Conservation (phyloP, 2,329 filamentous ascomycete species). For the Huntiella decipiens region DNA sequence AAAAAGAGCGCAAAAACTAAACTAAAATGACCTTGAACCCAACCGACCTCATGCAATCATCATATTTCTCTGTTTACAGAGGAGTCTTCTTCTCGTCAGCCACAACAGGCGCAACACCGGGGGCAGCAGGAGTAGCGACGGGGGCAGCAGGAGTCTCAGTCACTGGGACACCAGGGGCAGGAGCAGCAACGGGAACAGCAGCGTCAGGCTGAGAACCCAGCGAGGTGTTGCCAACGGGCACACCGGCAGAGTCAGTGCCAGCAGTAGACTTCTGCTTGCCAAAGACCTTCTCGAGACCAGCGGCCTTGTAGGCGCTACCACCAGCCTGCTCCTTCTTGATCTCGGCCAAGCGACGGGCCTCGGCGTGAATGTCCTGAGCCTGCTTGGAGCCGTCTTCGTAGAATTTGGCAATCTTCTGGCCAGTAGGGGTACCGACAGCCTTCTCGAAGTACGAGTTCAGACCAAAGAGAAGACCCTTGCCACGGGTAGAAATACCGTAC, state of each 20-base stretch:
- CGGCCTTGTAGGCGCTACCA: constrained; percentile 38
- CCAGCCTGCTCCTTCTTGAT: constrained; percentile 55
- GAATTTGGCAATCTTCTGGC: constrained; percentile 72
- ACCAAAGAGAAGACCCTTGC: constrained; percentile 42
- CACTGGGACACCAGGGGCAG: constrained; percentile 12
- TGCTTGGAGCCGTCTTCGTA: constrained; percentile 74
- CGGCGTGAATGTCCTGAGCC: constrained; percentile 80
- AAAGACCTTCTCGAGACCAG: constrained; percentile 38
- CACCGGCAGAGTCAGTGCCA: constrained; percentile 8
- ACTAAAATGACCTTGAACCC: not conserved
- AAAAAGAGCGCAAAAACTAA: not conserved
- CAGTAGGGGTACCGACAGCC: constrained; percentile 69
- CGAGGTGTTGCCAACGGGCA: constrained; percentile 9
- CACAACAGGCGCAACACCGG: not conserved
- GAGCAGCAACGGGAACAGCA: constrained; percentile 11
- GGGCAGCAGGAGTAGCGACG: not conserved
- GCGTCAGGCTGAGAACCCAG: constrained; percentile 4
- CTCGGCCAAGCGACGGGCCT: constrained; percentile 74
- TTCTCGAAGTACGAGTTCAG: constrained; percentile 87
- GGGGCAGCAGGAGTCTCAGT: not conserved
- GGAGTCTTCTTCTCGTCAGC: no score
- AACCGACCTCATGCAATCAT: not conserved
- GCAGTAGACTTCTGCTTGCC: constrained; percentile 27
- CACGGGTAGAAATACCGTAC: constrained; percentile 63
- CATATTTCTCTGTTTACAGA: not conserved